phyloP scores from a whole-genome alignment of 2,329 filamentous ascomycete species.

The Pseudogymnoascus sp. region DNA sequence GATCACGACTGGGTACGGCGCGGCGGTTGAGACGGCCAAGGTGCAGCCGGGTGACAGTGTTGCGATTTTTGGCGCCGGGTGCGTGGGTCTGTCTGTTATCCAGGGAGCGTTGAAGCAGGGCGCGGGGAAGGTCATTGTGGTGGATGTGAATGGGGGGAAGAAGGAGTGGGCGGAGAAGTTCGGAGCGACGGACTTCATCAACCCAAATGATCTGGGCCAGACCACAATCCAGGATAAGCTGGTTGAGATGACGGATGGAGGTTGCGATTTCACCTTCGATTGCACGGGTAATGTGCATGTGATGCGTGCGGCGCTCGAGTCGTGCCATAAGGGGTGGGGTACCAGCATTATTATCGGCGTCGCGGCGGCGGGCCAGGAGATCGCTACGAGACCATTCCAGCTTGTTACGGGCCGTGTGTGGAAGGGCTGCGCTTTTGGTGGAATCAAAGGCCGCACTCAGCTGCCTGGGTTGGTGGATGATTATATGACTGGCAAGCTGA shows the following conservation, averaged over 20 bases:
- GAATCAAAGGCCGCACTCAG: slow-evolving; percentile 94
- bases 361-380: slow-evolving; percentile 91
- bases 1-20: slow-evolving; percentile 97
- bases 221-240: slow-evolving; percentile 87
- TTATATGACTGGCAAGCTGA: slow-evolving; percentile 81
- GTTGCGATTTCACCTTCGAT: slow-evolving; percentile 98
- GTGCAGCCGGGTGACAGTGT: slow-evolving; percentile 85
- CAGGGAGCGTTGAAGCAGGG: slow-evolving; percentile 69
- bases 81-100: slow-evolving; percentile 89
- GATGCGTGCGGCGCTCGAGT: slow-evolving; percentile 91
- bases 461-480: slow-evolving; percentile 79
- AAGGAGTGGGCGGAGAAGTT: slow-evolving; percentile 92
- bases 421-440: slow-evolving; percentile 96
- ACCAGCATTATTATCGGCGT: slow-evolving; percentile 97
- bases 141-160: slow-evolving; percentile 80
- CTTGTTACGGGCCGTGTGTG: slow-evolving; percentile 95
- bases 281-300: slow-evolving; percentile 96
- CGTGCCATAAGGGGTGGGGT: slow-evolving; percentile 99
- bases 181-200: slow-evolving; percentile 93
- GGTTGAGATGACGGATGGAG: slow-evolving; percentile 95
- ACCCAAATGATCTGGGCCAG: slow-evolving; percentile 65
- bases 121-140: slow-evolving; percentile 45
- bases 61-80: slow-evolving; percentile 90
- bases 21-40: slow-evolving; percentile 84
- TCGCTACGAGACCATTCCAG: slow-evolving; percentile 92